Evolutionary conservation across 345 rosid species (phyloP).

Genomic region (Streptanthus diversifolius): DNA sequence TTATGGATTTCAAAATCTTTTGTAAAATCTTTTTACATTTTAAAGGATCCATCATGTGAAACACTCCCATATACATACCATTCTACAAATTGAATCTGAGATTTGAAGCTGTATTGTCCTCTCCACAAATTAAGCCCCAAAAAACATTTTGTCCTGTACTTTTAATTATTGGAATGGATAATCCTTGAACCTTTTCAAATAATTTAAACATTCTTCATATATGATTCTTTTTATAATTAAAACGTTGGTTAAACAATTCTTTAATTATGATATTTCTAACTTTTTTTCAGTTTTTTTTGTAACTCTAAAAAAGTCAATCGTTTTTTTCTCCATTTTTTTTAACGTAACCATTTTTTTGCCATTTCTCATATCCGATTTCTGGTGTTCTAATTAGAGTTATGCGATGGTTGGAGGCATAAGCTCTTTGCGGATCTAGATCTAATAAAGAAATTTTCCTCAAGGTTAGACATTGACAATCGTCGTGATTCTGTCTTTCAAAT

Average conservation of each 20-base stretch:
- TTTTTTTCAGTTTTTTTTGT: no score
- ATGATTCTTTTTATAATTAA: not conserved
- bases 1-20: not conserved
- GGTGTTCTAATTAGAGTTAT: no score
- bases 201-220: not conserved
- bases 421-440: no score
- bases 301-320: no score
- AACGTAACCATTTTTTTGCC: no score
- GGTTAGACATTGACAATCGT: no score
- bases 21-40: not conserved
- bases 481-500: no score
- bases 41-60: not conserved
- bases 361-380: no score
- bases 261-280: not conserved
- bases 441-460: no score
- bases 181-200: not conserved
- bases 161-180: not conserved
- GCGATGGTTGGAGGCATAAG: no score
- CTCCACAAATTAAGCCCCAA: not conserved
- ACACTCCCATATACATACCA: not conserved
- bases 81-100: not conserved
- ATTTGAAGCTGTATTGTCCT: not conserved
- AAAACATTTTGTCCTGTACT: not conserved
- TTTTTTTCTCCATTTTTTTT: no score
- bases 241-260: not conserved